Percentiles rank a stretch among this genome's conserved stretches.
These are phyloP conservation scores for Xylariales sp. DNA, from an alignment of 2,329 filamentous ascomycete genomes.

Conservation along the genomic window DNA sequence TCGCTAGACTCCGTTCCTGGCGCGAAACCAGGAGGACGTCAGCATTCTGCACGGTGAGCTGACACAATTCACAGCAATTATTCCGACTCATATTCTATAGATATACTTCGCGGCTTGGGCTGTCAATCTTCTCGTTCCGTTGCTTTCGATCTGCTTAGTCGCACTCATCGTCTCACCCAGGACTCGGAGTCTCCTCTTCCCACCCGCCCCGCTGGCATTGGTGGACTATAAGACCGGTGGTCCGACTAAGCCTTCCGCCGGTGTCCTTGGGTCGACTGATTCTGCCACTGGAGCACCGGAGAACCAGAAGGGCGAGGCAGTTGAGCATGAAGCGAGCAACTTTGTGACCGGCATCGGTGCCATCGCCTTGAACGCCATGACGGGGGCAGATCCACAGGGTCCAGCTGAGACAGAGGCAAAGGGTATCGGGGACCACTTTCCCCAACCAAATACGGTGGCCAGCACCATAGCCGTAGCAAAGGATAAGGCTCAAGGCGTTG, in stretches of 20 bases:
- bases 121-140: not conserved
- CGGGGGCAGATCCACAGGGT: constrained; percentile 14
- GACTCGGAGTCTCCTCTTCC: constrained; percentile 43
- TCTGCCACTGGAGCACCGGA: constrained; percentile 60
- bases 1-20: constrained; percentile 58
- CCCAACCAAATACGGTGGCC: constrained; percentile 4
- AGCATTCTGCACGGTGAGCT: constrained; percentile 45
- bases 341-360: constrained; percentile 55
- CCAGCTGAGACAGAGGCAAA: not conserved
- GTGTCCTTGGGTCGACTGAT: constrained; percentile 55
- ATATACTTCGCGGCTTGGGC: not conserved
- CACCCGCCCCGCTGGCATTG: constrained; percentile 56
- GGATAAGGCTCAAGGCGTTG: constrained; percentile 11
- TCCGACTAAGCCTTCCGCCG: constrained; percentile 56
- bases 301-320: constrained; percentile 50
- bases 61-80: constrained; percentile 28
- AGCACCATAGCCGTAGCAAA: constrained; percentile 10
- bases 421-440: not conserved
- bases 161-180: constrained; percentile 38
- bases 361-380: constrained; percentile 37
- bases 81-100: constrained; percentile 29
- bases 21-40: constrained; percentile 52
- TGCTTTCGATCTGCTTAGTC: constrained; percentile 45
- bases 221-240: constrained; percentile 53
- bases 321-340: constrained; percentile 33